A percentile compares a stretch with the other conserved stretches of the same genome.
Evolutionary conservation across 2,329 filamentous ascomycete genomes (phyloP).

Genomic region (Talaromyces sp.): DNA sequence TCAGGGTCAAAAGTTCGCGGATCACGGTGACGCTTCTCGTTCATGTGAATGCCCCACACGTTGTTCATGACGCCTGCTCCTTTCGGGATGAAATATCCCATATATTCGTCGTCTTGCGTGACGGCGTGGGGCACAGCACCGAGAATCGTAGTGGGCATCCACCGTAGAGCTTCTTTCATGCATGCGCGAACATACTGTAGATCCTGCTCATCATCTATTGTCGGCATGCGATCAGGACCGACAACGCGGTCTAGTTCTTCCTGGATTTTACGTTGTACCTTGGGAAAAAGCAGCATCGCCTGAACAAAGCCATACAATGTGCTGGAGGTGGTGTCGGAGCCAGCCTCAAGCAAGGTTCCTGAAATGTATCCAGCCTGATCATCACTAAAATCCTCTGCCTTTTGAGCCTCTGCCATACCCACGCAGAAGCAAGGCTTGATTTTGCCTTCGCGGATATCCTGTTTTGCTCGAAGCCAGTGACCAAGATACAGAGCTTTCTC

Average conservation of each 20-base stretch:
- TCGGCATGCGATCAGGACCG: slow-evolving; percentile 30
- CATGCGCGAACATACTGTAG: slow-evolving; percentile 30
- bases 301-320: slow-evolving; percentile 44
- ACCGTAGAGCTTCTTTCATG: slow-evolving; percentile 30
- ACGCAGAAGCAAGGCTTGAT: slow-evolving; percentile 20
- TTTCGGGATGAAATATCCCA: slow-evolving; percentile 23
- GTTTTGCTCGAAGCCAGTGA: slow-evolving; percentile 20
- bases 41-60: slow-evolving; percentile 27
- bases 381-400: slow-evolving; percentile 21
- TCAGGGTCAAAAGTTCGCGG: slow-evolving; percentile 30
- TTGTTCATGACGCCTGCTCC: slow-evolving; percentile 23
- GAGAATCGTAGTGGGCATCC: slow-evolving; percentile 36
- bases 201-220: slow-evolving; percentile 24
- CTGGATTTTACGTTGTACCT: slow-evolving; percentile 38
- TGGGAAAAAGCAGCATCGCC: slow-evolving; percentile 47
- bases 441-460: slow-evolving; percentile 15
- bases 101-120: slow-evolving; percentile 22
- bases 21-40: slow-evolving; percentile 25
- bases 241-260: slow-evolving; percentile 35
- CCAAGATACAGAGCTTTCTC: slow-evolving; percentile 19
- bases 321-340: slow-evolving; percentile 44
- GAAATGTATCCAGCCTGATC: slow-evolving; percentile 25
- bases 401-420: slow-evolving; percentile 20
- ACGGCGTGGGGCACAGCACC: slow-evolving; percentile 21
- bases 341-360: slow-evolving; percentile 38